Conservation (phyloP, 1,139 yeast species). For the Geotrichum citri-aurantii region DNA sequence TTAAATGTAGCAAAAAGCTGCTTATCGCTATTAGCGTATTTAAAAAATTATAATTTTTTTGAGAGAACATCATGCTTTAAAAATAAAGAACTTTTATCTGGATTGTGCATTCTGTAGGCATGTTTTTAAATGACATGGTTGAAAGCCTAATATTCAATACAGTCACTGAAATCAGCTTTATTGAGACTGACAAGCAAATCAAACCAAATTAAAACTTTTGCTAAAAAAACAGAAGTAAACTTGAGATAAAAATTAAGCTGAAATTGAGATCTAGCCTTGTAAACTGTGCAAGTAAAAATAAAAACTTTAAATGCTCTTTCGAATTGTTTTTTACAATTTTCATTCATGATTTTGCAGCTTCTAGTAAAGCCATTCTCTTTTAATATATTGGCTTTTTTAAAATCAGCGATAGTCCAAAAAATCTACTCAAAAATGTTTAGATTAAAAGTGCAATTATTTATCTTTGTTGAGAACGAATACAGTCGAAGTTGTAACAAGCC, state of each 20-base stretch:
- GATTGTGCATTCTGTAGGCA: neutral
- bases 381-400: constrained; percentile 24
- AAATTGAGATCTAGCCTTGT: no score
- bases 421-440: constrained; percentile 35
- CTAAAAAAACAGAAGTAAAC: no score
- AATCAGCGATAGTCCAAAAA: constrained; percentile 32
- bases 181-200: constrained; percentile 19
- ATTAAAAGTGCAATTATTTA: constrained; percentile 30
- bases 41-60: constrained; percentile 8
- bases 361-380: constrained; percentile 26
- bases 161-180: constrained; percentile 16
- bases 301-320: no score
- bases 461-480: constrained; percentile 40
- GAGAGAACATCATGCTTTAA: constrained; percentile 9
- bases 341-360: no score
- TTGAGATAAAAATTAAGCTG: no score
- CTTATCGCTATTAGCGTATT: no score
- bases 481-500: constrained; percentile 34
- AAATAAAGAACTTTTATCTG: constrained; percentile 17
- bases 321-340: no score
- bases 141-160: constrained; percentile 8
- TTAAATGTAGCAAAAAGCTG: no score
- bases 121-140: constrained; percentile 5
- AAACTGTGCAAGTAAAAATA: no score
- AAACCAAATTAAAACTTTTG: no score